Percentiles rank a stretch among this genome's conserved stretches.
These are phyloP conservation scores for Xylariales sp. DNA, from an alignment of 2,329 filamentous ascomycete genomes.

Conservation along the genomic window DNA sequence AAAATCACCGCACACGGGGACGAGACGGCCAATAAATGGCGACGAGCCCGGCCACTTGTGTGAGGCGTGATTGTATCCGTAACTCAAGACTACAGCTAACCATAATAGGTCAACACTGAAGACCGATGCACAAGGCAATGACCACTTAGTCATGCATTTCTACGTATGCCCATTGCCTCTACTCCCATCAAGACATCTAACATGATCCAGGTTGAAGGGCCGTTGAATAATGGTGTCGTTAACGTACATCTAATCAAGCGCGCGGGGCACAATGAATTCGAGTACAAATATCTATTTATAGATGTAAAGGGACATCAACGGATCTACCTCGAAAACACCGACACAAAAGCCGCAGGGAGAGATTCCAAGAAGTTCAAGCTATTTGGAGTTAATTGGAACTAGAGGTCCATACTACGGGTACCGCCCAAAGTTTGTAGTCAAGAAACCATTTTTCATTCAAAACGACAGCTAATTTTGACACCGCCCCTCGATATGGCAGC, in stretches of 20 bases:
- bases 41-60: constrained; percentile 71
- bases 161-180: constrained; percentile 64
- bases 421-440: neutral
- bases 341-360: constrained; percentile 52
- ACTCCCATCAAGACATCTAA: constrained; percentile 41
- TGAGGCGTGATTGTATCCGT: constrained; percentile 49
- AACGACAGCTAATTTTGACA: constrained; percentile 3
- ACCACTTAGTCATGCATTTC: constrained; percentile 88
- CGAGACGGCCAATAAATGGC: constrained; percentile 84
- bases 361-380: constrained; percentile 63
- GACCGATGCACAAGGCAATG: constrained; percentile 78
- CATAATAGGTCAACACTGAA: constrained; percentile 69
- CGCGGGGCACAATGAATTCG: constrained; percentile 72
- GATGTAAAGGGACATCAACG: constrained; percentile 79
- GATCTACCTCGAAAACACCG: constrained; percentile 73
- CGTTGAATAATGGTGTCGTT: constrained; percentile 77
- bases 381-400: constrained; percentile 72
- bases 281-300: constrained; percentile 83
- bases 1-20: constrained; percentile 87
- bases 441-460: neutral
- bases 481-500: neutral
- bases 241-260: constrained; percentile 81
- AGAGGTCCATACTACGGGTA: constrained; percentile 21
- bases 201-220: constrained; percentile 75
- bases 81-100: constrained; percentile 26